Conservation (phyloP, 108 stramenopile genomes). For the Cyclotella distinguenda region DNA sequence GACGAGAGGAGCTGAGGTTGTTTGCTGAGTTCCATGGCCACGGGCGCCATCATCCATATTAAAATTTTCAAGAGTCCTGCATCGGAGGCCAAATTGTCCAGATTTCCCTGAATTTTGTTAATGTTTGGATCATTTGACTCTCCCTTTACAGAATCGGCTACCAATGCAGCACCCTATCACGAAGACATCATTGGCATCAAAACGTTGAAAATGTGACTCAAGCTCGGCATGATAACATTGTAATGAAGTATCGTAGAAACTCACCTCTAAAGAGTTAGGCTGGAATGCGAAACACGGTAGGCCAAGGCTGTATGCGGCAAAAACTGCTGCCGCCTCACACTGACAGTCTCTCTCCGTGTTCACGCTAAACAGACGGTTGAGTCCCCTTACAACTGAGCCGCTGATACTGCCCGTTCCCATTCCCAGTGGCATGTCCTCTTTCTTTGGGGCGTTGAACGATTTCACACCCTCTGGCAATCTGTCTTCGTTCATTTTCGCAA, state of each 20-base stretch:
- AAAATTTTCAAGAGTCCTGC: conserved; percentile 82
- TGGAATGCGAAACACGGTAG: conserved; percentile 94
- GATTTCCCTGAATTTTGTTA: conserved; percentile 21
- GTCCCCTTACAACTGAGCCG: conserved; percentile 75
- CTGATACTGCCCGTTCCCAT: conserved; percentile 78
- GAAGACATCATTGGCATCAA: background rate
- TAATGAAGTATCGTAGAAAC: too few relatives aligned
- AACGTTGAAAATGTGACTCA: too few relatives aligned
- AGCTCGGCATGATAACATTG: too few relatives aligned
- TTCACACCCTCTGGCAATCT: conserved; percentile 47
- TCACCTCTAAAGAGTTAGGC: conserved; percentile 89
- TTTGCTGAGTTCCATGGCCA: conserved; percentile 80
- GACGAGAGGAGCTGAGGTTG: conserved; percentile 85
- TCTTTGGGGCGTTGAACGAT: conserved; percentile 49
- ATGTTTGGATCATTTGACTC: conserved; percentile 20
- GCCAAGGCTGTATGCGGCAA: conserved; percentile 85
- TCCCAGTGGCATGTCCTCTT: conserved; percentile 66
- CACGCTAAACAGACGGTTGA: conserved; percentile 75
- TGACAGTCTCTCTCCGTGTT: conserved; percentile 94
- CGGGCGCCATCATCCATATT: conserved; percentile 92
- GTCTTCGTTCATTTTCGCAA: conserved; percentile 58
- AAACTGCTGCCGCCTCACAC: conserved; percentile 91
- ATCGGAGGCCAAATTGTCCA: conserved; percentile 70
- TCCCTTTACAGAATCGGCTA: conserved; percentile 45
- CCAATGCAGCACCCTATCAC: conserved; percentile 35